phyloP scores from a whole-genome alignment of 2,329 filamentous ascomycete species.

The Coniochaeta pulveracea region DNA sequence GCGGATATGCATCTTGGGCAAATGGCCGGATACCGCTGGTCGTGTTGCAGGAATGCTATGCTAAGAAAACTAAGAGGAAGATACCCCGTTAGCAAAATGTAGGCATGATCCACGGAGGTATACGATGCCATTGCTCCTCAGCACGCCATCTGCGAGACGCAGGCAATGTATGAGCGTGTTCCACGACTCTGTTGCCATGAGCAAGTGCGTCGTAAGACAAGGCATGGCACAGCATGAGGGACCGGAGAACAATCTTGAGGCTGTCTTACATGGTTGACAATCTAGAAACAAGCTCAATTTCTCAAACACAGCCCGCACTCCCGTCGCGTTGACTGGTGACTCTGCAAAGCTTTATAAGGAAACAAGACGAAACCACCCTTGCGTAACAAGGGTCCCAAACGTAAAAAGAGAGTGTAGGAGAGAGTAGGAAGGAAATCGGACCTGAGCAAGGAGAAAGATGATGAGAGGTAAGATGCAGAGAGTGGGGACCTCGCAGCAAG shows the following conservation, averaged over 20 bases:
- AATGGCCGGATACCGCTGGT: not conserved
- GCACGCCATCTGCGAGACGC: not conserved
- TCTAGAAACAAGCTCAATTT: not conserved
- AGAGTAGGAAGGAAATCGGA: too few relatives aligned
- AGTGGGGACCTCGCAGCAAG: too few relatives aligned
- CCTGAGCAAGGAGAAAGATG: too few relatives aligned
- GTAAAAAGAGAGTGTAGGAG: too few relatives aligned
- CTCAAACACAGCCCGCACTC: too few relatives aligned
- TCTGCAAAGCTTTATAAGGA: too few relatives aligned
- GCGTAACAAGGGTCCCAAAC: too few relatives aligned
- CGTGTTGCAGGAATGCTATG: not conserved
- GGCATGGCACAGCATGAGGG: conserved; percentile 1
- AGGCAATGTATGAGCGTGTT: not conserved
- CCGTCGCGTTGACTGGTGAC: too few relatives aligned
- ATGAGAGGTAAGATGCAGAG: too few relatives aligned
- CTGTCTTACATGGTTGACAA: conserved; percentile 3
- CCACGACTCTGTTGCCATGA: not conserved
- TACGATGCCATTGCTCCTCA: not conserved
- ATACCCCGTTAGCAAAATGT: not conserved
- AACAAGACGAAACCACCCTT: too few relatives aligned
- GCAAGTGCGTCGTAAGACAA: not conserved
- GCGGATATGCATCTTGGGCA: conserved; percentile 77
- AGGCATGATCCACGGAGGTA: not conserved
- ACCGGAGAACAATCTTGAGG: not conserved
- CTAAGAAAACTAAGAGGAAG: not conserved